phyloP scores from a whole-genome alignment of 768 basidiomycete species.

The Lanmaoa pseudosensibilis region DNA sequence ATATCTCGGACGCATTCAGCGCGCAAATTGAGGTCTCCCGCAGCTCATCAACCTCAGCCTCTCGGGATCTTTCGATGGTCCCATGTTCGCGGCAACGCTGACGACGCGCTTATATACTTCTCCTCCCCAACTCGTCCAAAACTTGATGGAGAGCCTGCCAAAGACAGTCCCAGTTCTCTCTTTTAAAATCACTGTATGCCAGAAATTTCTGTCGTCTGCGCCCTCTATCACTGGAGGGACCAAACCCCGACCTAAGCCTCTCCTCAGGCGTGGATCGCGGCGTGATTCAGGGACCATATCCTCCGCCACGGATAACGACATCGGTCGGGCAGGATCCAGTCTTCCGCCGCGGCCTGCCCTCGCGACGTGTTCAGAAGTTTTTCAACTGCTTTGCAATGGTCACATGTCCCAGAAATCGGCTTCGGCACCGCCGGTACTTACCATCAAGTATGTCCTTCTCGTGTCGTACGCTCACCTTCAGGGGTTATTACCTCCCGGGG shows the following conservation, averaged over 20 bases:
- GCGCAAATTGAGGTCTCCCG: background rate
- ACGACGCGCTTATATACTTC: slow-evolving; percentile 37
- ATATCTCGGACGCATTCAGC: background rate
- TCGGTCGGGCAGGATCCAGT: slow-evolving; percentile 18
- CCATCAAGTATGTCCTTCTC: slow-evolving; percentile 42
- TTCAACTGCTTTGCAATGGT: slow-evolving; percentile 23
- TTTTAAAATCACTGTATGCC: slow-evolving; percentile 47
- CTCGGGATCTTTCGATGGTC: slow-evolving; percentile 38
- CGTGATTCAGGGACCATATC: slow-evolving; percentile 7
- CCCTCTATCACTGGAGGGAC: slow-evolving; percentile 10
- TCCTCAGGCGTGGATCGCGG: slow-evolving; percentile 25
- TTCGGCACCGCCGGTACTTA: slow-evolving; percentile 10
- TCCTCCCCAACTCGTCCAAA: slow-evolving; percentile 29
- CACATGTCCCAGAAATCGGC: slow-evolving; percentile 6
- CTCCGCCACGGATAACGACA: slow-evolving; percentile 8
- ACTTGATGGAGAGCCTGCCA: slow-evolving; percentile 39
- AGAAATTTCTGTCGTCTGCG: slow-evolving; percentile 36
- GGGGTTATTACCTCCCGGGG: slow-evolving; percentile 19
- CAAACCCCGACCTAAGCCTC: slow-evolving; percentile 36
- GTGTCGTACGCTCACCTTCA: slow-evolving; percentile 41
- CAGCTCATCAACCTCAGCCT: slow-evolving; percentile 45
- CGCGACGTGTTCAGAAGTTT: slow-evolving; percentile 28
- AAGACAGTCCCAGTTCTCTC: slow-evolving; percentile 36
- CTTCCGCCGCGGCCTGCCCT: slow-evolving; percentile 28
- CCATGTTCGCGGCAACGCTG: slow-evolving; percentile 37